These are phyloP conservation scores for Coemansia nantahalensis DNA, from an alignment of 192 early-diverging fungal genomes.

Conservation along the genomic window DNA sequence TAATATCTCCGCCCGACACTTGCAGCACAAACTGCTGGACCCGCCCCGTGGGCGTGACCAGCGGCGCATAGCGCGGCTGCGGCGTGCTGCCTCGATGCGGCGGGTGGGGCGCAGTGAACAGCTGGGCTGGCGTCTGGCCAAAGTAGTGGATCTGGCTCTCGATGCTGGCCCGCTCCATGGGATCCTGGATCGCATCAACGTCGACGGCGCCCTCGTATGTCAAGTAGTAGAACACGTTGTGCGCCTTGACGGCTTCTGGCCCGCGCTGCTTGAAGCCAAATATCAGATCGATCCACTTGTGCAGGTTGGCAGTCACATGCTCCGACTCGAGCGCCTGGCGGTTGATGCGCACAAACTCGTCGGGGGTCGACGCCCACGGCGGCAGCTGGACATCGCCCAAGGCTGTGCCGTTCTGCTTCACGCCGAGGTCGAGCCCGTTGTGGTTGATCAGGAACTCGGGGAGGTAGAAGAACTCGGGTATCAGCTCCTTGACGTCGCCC, in stretches of 20 bases:
- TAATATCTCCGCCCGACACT: slow-evolving; percentile 21
- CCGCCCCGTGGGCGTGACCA: slow-evolving; percentile 19
- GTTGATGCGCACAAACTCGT: slow-evolving; percentile 83
- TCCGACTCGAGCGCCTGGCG: slow-evolving; percentile 77
- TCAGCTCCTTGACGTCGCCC: slow-evolving; percentile 88
- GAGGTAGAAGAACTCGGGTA: slow-evolving; percentile 95
- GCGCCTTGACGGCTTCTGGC: slow-evolving; percentile 72
- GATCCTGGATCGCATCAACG: slow-evolving; percentile 84
- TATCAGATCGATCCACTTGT: slow-evolving; percentile 95
- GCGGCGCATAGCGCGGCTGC: slow-evolving; percentile 15
- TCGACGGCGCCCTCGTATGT: slow-evolving; percentile 97
- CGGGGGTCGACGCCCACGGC: slow-evolving; percentile 77
- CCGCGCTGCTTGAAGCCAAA: slow-evolving; percentile 97
- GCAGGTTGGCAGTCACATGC: slow-evolving; percentile 82
- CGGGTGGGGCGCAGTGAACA: slow-evolving; percentile 87
- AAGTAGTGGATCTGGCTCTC: slow-evolving; percentile 97
- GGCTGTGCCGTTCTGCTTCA: slow-evolving; percentile 59
- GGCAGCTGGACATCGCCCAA: slow-evolving; percentile 74
- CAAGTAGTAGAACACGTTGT: slow-evolving; percentile 96
- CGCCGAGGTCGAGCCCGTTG: slow-evolving; percentile 62
- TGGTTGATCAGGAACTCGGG: slow-evolving; percentile 85
- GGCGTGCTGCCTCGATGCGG: slow-evolving; percentile 16
- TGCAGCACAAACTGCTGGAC: slow-evolving; percentile 45
- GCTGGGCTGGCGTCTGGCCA: slow-evolving; percentile 91
- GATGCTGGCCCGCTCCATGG: slow-evolving; percentile 82